These are phyloP conservation scores for Mycena epipterygia DNA, from an alignment of 768 basidiomycete species.

Conservation along the genomic window DNA sequence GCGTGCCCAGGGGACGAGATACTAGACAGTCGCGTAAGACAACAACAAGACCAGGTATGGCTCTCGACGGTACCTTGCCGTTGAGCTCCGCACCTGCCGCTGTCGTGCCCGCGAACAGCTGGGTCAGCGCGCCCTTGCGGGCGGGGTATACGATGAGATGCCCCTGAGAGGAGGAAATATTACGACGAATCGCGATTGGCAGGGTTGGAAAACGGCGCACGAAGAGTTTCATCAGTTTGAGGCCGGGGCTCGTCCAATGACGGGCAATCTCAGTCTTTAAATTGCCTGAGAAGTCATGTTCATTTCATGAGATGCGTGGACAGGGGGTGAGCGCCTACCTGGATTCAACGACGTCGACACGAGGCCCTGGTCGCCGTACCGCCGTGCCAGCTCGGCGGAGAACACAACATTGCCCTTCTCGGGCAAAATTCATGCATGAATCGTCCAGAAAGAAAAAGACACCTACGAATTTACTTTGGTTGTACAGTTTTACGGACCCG, in stretches of 20 bases:
- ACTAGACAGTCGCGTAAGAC: constrained; percentile 41
- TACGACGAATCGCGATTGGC: not conserved
- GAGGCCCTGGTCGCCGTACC: constrained; percentile 57
- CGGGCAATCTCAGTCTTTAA: constrained; percentile 28
- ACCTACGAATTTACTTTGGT: constrained; percentile 41
- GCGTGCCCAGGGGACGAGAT: constrained; percentile 59
- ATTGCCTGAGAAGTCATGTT: too few species aligned
- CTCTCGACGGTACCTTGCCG: constrained; percentile 59
- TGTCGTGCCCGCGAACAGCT: constrained; percentile 64
- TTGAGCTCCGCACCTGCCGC: constrained; percentile 55
- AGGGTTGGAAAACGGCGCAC: not conserved
- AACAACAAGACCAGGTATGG: not conserved
- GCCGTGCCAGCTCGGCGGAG: constrained; percentile 55
- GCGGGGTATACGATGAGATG: constrained; percentile 43
- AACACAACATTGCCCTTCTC: constrained; percentile 60
- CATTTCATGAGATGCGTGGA: too few species aligned
- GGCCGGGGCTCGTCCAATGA: too few species aligned
- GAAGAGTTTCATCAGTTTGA: too few species aligned
- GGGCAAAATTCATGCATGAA: too few species aligned
- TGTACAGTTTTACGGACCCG: constrained; percentile 23
- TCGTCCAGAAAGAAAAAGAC: not conserved
- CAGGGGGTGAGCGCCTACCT: too few species aligned
- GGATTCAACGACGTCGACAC: constrained; percentile 60
- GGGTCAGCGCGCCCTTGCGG: constrained; percentile 61
- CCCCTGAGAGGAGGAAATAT: too few species aligned